Percentiles rank a stretch among this genome's conserved stretches.
Evolutionary conservation across 345 rosid species (phyloP).

Genomic region (Arabis hirsuta): DNA sequence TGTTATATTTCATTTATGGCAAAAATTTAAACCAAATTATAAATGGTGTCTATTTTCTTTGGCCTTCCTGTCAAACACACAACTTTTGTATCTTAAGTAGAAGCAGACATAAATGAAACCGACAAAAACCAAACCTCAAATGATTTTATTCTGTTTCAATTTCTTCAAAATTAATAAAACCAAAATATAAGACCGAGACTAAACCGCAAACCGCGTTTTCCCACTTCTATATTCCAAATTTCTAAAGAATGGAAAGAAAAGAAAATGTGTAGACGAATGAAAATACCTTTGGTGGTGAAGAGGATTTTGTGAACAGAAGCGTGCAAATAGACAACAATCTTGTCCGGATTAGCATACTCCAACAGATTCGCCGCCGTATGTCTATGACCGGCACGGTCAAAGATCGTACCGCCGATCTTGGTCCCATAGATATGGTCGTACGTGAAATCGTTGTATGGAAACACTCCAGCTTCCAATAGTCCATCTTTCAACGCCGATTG

Average conservation of each 20-base stretch:
- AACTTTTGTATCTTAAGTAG: background rate
- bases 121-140: too few relatives aligned
- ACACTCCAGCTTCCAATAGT: constrained; percentile 63
- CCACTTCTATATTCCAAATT: too few relatives aligned
- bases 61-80: constrained; percentile 41
- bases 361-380: constrained; percentile 83
- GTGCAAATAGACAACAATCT: constrained; percentile 55
- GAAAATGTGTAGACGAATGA: background rate
- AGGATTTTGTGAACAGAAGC: constrained; percentile 71
- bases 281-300: constrained; percentile 52
- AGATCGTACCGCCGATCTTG: constrained; percentile 74
- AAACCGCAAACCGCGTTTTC: too few relatives aligned
- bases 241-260: too few relatives aligned
- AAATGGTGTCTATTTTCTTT: background rate
- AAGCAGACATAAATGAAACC: background rate
- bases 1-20: too few relatives aligned
- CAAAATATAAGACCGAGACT: too few relatives aligned
- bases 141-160: too few relatives aligned
- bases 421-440: constrained; percentile 73
- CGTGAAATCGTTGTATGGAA: constrained; percentile 73
- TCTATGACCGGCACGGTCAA: constrained; percentile 66
- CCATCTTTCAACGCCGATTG: constrained; percentile 82
- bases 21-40: too few relatives aligned
- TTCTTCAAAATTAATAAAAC: too few relatives aligned
- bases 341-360: constrained; percentile 66